These are phyloP conservation scores for Mycena chlorophos DNA, from an alignment of 768 basidiomycete species.

Conservation along the genomic window DNA sequence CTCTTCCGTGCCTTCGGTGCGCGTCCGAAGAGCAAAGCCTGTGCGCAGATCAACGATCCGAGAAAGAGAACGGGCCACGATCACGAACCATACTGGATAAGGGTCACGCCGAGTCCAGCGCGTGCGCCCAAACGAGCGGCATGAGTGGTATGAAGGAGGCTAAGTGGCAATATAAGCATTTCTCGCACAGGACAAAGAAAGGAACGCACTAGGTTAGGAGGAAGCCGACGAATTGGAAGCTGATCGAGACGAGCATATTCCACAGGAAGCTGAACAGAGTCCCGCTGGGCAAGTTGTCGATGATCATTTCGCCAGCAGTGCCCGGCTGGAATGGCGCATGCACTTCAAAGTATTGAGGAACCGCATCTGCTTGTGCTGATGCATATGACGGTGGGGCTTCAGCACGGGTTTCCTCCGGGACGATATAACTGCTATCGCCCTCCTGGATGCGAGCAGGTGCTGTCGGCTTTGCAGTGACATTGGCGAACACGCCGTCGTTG, in stretches of 20 bases:
- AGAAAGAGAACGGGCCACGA: neutral
- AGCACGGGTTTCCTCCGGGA: constrained; percentile 80
- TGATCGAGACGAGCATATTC: constrained; percentile 90
- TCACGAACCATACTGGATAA: constrained; percentile 73
- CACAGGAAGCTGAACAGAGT: constrained; percentile 85
- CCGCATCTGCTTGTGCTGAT: constrained; percentile 89
- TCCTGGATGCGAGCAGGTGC: constrained; percentile 58
- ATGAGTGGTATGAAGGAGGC: constrained; percentile 87
- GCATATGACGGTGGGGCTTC: constrained; percentile 93
- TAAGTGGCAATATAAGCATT: neutral
- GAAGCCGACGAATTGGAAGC: constrained; percentile 97
- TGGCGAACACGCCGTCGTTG: constrained; percentile 94
- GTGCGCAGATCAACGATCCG: neutral
- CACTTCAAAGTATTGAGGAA: constrained; percentile 98
- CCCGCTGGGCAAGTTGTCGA: constrained; percentile 85
- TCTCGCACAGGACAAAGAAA: neutral
- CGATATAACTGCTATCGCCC: constrained; percentile 70
- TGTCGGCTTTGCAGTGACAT: constrained; percentile 87
- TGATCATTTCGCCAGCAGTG: constrained; percentile 75
- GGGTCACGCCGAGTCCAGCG: constrained; percentile 92
- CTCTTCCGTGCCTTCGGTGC: constrained; percentile 33
- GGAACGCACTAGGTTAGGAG: constrained; percentile 69
- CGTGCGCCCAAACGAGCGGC: constrained; percentile 91
- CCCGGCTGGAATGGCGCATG: constrained; percentile 78
- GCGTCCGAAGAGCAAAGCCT: constrained; percentile 75